A percentile compares a stretch with the other conserved stretches of the same genome.
Evolutionary conservation across 257 asterid species (phyloP).

Genomic region (Marsdenia floribunda): DNA sequence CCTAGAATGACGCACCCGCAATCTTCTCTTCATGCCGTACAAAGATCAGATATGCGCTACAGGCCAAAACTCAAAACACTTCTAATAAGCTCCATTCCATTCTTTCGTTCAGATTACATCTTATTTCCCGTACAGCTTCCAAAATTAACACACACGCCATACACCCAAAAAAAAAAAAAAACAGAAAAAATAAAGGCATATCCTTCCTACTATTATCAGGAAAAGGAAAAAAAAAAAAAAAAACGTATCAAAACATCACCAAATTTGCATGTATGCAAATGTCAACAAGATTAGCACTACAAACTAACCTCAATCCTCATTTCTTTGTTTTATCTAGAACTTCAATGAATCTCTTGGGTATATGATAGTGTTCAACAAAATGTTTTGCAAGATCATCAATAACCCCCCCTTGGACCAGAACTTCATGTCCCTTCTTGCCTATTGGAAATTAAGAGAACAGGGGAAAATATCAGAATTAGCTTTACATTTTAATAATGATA

Average conservation of each 20-base stretch:
- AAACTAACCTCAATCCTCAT: conserved; percentile 39
- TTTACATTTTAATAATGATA: background rate
- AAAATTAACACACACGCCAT: background rate
- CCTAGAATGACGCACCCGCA: background rate
- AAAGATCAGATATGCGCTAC: background rate
- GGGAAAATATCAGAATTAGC: background rate
- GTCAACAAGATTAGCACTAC: background rate
- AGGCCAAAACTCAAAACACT: background rate
- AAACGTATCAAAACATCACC: background rate
- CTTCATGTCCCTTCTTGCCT: conserved; percentile 94
- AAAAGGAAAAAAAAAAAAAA: background rate
- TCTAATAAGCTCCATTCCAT: background rate
- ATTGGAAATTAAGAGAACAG: conserved; percentile 6
- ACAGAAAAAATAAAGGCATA: background rate
- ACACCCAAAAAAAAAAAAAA: too few relatives aligned
- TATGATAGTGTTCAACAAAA: conserved; percentile 76
- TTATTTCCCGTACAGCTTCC: background rate
- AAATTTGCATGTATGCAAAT: background rate
- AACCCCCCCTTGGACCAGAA: conserved; percentile 93
- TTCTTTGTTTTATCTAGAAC: conserved; percentile 85
- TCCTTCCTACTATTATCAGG: background rate
- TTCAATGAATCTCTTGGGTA: conserved; percentile 84
- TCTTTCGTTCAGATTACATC: background rate
- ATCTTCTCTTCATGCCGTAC: background rate
- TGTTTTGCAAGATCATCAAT: conserved; percentile 81